Conservation (phyloP, 2,329 filamentous ascomycete species). For the Macroventuria anomochaeta region DNA sequence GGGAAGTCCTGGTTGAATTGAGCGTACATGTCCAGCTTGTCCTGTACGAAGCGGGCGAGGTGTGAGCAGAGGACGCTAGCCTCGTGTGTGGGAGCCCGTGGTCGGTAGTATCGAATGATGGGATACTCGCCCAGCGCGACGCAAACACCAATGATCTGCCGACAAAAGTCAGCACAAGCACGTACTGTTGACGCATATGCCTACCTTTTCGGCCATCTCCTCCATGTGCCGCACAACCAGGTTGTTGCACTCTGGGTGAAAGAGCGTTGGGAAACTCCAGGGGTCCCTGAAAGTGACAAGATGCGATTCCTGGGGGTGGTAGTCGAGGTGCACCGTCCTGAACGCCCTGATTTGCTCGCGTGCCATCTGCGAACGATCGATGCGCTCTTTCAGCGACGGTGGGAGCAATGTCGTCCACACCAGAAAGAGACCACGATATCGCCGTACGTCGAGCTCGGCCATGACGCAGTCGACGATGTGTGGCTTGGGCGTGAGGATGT, state of each 20-base stretch:
- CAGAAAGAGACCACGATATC: conserved; percentile 80
- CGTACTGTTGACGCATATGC: neutral
- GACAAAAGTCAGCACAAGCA: conserved; percentile 4
- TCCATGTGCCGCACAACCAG: conserved; percentile 85
- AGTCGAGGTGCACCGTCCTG: conserved; percentile 85
- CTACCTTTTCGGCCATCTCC: conserved; percentile 83
- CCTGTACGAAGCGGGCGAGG: conserved; percentile 87
- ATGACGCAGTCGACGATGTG: conserved; percentile 94
- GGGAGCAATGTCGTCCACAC: conserved; percentile 86
- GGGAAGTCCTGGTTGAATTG: conserved; percentile 86
- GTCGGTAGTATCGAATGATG: conserved; percentile 88
- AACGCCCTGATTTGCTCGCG: conserved; percentile 80
- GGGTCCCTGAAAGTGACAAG: conserved; percentile 91
- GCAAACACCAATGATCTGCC: conserved; percentile 81
- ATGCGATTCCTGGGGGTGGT: conserved; percentile 87
- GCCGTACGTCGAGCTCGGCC: conserved; percentile 84
- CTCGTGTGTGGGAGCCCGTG: conserved; percentile 77
- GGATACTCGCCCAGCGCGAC: conserved; percentile 94
- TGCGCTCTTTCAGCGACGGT: conserved; percentile 71
- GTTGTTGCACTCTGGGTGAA: conserved; percentile 86
- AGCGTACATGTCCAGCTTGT: conserved; percentile 88
- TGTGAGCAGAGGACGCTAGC: conserved; percentile 86
- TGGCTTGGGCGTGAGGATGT: conserved; percentile 82
- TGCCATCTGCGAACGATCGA: conserved; percentile 73
- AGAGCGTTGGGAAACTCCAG: conserved; percentile 92